A percentile compares a stretch with the other conserved stretches of the same genome.
phyloP scores from a whole-genome alignment of 257 asterid genomes.

The Solanum sejunctum region DNA sequence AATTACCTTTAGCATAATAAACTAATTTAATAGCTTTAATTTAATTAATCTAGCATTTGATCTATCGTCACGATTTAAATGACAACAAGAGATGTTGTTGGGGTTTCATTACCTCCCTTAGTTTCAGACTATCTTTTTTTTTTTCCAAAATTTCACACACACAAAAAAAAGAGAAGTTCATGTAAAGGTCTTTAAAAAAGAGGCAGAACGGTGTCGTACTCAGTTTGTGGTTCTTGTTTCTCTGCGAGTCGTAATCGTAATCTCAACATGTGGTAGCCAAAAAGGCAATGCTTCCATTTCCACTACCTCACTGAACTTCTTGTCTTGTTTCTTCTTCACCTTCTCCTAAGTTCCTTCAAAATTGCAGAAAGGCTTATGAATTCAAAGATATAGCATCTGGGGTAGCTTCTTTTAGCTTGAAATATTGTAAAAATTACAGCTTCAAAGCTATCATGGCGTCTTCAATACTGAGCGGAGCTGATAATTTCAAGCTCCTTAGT shows the following conservation, averaged over 20 bases:
- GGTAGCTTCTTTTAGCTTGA: neutral
- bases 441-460: slow-evolving; percentile 15
- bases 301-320: neutral
- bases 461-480: slow-evolving; percentile 23
- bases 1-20: no score
- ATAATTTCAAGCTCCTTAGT: slow-evolving; percentile 8
- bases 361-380: neutral
- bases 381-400: neutral
- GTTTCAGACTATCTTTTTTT: neutral
- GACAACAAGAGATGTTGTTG: neutral
- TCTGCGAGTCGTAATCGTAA: neutral
- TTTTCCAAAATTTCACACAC: no score
- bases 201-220: neutral
- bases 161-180: neutral
- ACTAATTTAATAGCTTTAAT: no score
- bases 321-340: neutral
- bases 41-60: neutral
- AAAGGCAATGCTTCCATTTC: neutral
- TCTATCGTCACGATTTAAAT: neutral
- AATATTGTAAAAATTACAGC: neutral
- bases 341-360: neutral
- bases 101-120: neutral
- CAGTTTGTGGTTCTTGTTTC: neutral
- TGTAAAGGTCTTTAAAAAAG: neutral
- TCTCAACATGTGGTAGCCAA: neutral